Evolutionary conservation across 768 basidiomycete species (phyloP), one percentile per base, ranked within the genome.

Genomic region (Auricularia heimuer): DNA sequence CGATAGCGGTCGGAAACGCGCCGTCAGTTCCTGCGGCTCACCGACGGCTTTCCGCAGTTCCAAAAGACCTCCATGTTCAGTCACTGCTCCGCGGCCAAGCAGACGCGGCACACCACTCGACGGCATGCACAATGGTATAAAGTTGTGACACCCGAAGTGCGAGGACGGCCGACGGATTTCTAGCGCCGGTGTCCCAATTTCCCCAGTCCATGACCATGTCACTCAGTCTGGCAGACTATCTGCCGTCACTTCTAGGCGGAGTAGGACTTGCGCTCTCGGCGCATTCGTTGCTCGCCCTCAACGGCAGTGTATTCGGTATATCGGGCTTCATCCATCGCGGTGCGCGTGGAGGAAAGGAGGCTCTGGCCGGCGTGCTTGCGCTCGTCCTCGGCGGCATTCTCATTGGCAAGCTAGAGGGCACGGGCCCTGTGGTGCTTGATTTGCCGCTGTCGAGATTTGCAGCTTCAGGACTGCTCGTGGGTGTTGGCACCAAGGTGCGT

Each of bases 271-370:
- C 84, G 29, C 62, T 85, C 39, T 77, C 85, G 1, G 79, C 81
- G 2, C 82, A 86, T 68, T 72, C 80, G 16, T 74, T 86, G 3
- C 72, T 84, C 36, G 70, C 83, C 14, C 76, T 85, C 47, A 86
- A 84, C 64, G 83, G 85, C 29, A 77, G 75, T 64, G 79, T 81
- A 60, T 83, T 85, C 66, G 86, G 86, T 1, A 81, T 87, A 63
- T 86, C 85, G 33, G 84, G 85, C 18, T 85, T 86, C 67, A 68
- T 87, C 2, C 82, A 86, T 70, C 77, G 79, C 61, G 78, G 82
- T 0, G 71, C 78, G 6, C 75, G 76, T 34, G 83, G 85, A 18
- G 72, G 73, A 65, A 68, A 69, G 36, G 84, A 84, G 61, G 79
- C 77, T 3, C 62, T 76, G 1, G 72, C 74, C 2, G 79, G 78